Conservation (phyloP, 2,329 filamentous ascomycete genomes). For the Aspergillus viridinutans region DNA sequence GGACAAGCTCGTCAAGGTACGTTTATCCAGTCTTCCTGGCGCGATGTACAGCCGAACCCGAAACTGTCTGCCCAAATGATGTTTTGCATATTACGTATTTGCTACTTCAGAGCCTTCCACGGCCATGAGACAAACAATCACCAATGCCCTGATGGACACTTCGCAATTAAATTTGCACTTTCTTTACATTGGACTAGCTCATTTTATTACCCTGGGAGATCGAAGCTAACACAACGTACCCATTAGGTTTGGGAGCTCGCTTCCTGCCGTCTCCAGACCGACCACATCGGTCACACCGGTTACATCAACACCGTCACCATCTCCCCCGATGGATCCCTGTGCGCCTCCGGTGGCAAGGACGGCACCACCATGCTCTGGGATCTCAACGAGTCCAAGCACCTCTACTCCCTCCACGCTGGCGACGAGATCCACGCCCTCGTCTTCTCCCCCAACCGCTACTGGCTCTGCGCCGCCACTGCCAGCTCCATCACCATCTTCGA, state of each 20-base stretch:
- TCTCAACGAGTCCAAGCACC: conserved; percentile 99
- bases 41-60: neutral
- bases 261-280: conserved; percentile 98
- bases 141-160: conserved; percentile 53
- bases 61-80: conserved; percentile 65
- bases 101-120: conserved; percentile 97
- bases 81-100: conserved; percentile 95
- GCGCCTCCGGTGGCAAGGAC: conserved; percentile 98
- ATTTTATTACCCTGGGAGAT: conserved; percentile 1
- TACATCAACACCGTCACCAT: conserved; percentile 99
- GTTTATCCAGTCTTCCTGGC: conserved; percentile 30
- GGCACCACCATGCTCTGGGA: conserved; percentile 99
- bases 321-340: conserved; percentile 97
- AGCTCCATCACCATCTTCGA: conserved; percentile 99
- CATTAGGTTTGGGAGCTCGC: conserved; percentile 96
- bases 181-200: conserved; percentile 4
- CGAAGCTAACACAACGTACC: conserved; percentile 18
- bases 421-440: conserved; percentile 99
- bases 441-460: conserved; percentile 99
- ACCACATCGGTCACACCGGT: conserved; percentile 99
- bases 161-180: conserved; percentile 8
- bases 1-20: conserved; percentile 99
- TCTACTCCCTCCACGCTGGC: conserved; percentile 98
- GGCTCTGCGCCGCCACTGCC: conserved; percentile 97
- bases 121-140: conserved; percentile 98